phyloP scores from a whole-genome alignment of 2,329 filamentous ascomycete genomes.

The Venturiaceae sp. region DNA sequence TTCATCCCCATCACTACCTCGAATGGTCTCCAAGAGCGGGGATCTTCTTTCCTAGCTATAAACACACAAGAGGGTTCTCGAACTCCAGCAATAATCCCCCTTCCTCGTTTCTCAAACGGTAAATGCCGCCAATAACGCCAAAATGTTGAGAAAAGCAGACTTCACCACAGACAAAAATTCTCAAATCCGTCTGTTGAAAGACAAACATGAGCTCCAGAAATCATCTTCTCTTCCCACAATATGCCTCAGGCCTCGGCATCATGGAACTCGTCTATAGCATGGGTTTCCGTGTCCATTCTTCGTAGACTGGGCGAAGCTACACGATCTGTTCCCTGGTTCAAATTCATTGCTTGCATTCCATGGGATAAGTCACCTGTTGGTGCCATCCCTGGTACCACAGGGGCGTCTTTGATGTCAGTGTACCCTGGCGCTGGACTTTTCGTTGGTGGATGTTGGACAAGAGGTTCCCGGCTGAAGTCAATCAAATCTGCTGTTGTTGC shows the following conservation, averaged over 20 bases:
- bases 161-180: background rate
- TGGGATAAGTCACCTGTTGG: background rate
- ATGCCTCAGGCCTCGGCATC: slow-evolving; percentile 32
- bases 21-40: background rate
- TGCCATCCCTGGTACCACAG: background rate
- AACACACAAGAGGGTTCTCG: background rate
- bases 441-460: background rate
- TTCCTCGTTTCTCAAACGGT: background rate
- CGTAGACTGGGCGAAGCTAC: slow-evolving; percentile 13
- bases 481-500: slow-evolving; percentile 1
- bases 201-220: background rate
- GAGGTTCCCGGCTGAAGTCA: background rate
- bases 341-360: slow-evolving; percentile 1
- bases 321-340: background rate
- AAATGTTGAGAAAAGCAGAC: background rate
- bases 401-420: background rate
- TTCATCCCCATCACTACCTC: background rate
- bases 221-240: background rate
- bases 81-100: background rate
- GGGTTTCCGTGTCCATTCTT: slow-evolving; percentile 31
- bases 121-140: background rate
- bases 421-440: background rate
- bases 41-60: background rate
- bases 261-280: slow-evolving; percentile 35
- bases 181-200: background rate